Evolutionary conservation across 2,329 filamentous ascomycete genomes (phyloP).

Genomic region (Neophaeococcomyces aloes): DNA sequence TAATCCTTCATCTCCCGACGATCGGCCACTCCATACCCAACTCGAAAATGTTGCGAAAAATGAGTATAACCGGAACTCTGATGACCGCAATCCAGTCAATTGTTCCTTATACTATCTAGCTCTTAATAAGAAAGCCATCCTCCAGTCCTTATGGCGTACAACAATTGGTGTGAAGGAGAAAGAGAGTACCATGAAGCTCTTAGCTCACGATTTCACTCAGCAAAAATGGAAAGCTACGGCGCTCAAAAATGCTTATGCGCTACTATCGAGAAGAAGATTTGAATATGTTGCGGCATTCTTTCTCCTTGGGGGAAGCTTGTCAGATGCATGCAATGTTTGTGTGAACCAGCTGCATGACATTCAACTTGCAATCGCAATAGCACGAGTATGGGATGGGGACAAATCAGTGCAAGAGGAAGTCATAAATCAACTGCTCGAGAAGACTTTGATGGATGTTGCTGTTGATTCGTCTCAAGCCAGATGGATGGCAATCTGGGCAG

Average conservation of each 20-base stretch:
- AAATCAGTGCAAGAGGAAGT: slow-evolving; percentile 50
- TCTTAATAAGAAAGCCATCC: slow-evolving; percentile 76
- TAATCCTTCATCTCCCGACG: slow-evolving; percentile 42
- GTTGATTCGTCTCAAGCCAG: slow-evolving; percentile 66
- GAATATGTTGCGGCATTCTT: slow-evolving; percentile 96
- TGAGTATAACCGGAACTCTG: slow-evolving; percentile 71
- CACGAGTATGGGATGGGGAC: slow-evolving; percentile 81
- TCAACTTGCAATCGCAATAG: slow-evolving; percentile 79
- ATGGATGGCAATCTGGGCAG: slow-evolving; percentile 92
- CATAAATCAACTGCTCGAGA: slow-evolving; percentile 61
- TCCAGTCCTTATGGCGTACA: slow-evolving; percentile 91
- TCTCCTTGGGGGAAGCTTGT: slow-evolving; percentile 71
- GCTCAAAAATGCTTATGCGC: slow-evolving; percentile 89
- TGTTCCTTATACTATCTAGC: slow-evolving; percentile 89
- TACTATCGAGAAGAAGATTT: slow-evolving; percentile 83
- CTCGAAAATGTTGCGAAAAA: slow-evolving; percentile 88
- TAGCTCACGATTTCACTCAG: slow-evolving; percentile 85
- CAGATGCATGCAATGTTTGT: slow-evolving; percentile 78
- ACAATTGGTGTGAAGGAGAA: slow-evolving; percentile 84
- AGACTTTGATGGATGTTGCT: slow-evolving; percentile 68
- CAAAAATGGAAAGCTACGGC: slow-evolving; percentile 79
- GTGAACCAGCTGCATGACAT: slow-evolving; percentile 78
- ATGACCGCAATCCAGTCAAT: slow-evolving; percentile 79
- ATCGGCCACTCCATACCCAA: slow-evolving; percentile 59
- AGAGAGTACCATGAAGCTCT: slow-evolving; percentile 61